phyloP scores from a whole-genome alignment of 1,284 basidiomycete species.

The Phlebopus sp. region DNA sequence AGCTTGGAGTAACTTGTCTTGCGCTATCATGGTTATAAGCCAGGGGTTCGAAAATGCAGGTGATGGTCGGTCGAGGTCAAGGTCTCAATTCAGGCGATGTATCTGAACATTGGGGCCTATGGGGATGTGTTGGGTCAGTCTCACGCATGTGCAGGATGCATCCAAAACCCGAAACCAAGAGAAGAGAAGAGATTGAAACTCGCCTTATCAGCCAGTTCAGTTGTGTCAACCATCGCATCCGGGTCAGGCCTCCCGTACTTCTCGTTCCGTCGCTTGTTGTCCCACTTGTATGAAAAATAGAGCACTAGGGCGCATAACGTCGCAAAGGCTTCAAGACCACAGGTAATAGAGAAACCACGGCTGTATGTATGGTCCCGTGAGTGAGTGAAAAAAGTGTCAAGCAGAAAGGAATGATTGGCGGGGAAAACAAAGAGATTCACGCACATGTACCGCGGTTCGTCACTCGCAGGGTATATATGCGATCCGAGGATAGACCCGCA shows the following conservation, averaged over 20 bases:
- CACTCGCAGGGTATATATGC: conserved; percentile 61
- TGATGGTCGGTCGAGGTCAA: no score
- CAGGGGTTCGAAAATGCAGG: no score
- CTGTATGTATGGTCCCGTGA: conserved; percentile 31
- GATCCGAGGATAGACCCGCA: conserved; percentile 71
- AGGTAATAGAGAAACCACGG: conserved; percentile 63
- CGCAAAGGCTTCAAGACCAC: conserved; percentile 53
- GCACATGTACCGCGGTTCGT: conserved; percentile 65
- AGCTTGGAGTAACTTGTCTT: no score
- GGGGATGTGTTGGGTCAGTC: no score
- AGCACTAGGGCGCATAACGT: conserved; percentile 49
- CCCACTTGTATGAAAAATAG: conserved; percentile 53
- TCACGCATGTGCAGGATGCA: neutral
- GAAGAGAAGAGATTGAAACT: neutral
- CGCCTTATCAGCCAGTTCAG: conserved; percentile 64
- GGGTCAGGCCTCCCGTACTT: conserved; percentile 51
- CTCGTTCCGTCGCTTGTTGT: conserved; percentile 55
- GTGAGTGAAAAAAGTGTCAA: neutral
- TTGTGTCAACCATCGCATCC: conserved; percentile 57
- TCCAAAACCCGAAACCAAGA: no score
- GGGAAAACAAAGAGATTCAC: conserved; percentile 10
- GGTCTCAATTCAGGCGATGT: no score
- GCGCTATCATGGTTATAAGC: no score
- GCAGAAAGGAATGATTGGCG: neutral
- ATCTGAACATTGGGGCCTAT: no score